These are phyloP conservation scores for Salicornia ramosissima DNA, from an alignment of 148 eudicot genomes.

Conservation along the genomic window DNA sequence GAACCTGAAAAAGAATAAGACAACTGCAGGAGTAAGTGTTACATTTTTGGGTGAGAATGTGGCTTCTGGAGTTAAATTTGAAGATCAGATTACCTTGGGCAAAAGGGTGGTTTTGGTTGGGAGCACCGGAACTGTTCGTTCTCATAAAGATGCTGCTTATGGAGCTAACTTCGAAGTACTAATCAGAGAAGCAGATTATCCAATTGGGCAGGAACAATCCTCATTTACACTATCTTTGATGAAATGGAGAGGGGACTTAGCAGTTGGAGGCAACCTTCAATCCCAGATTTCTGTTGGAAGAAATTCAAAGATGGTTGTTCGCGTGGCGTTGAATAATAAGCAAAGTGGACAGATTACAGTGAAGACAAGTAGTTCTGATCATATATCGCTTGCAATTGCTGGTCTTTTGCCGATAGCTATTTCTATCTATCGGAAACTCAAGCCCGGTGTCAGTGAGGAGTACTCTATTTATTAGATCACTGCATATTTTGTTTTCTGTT, in stretches of 20 bases:
- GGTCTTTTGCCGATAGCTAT: slow-evolving; percentile 62
- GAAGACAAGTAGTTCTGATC: slow-evolving; percentile 87
- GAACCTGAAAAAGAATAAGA: slow-evolving; percentile 64
- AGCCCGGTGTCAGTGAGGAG: slow-evolving; percentile 53
- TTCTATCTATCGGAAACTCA: slow-evolving; percentile 59
- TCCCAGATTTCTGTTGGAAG: slow-evolving; percentile 74
- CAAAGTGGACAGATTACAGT: slow-evolving; percentile 83
- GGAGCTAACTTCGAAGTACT: slow-evolving; percentile 64
- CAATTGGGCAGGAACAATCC: slow-evolving; percentile 56
- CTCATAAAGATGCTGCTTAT: slow-evolving; percentile 61
- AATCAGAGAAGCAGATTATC: slow-evolving; percentile 50
- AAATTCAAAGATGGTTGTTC: slow-evolving; percentile 70
- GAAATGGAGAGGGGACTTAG: slow-evolving; percentile 65
- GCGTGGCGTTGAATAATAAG: slow-evolving; percentile 83
- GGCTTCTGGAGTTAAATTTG: slow-evolving; percentile 72
- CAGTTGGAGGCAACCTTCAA: slow-evolving; percentile 52
- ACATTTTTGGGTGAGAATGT: slow-evolving; percentile 80
- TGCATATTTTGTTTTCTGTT: slow-evolving; percentile 16
- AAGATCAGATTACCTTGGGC: slow-evolving; percentile 65
- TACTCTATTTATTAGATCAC: slow-evolving; percentile 53
- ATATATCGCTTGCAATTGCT: slow-evolving; percentile 62
- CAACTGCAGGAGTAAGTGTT: slow-evolving; percentile 64
- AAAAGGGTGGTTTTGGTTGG: slow-evolving; percentile 70
- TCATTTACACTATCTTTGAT: slow-evolving; percentile 48
- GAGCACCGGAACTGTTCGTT: slow-evolving; percentile 51